Base-by-base conservation (phyloP, 2,329 filamentous ascomycete species). In the Mycogone perniciosa region DNA sequence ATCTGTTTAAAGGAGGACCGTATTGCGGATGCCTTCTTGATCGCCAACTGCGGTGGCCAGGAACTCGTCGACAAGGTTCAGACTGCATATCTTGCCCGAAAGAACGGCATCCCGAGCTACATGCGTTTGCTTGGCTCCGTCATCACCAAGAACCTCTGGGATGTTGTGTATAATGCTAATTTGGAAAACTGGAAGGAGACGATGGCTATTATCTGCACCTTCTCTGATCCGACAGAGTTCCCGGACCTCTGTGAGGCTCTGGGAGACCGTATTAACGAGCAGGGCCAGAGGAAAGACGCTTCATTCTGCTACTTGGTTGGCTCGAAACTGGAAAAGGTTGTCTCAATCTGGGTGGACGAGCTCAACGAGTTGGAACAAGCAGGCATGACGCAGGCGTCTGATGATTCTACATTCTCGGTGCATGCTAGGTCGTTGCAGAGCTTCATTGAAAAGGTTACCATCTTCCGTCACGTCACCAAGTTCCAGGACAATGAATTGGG, bases 371-470 rank as follows among this genome's bases (percentile, higher is more conserved):
- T 84, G 27, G 90, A 96, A 68, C 81, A 86, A 60, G 82, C 83
- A 41, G 84, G 82, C 9, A 74, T 95, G 55, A 79, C 89, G 60
- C 79, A 85, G 56, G 76, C 80, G 20, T 77, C 77, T 27, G 81
- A 81, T 33, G 88, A 90, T 61, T 92, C 88, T 26, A 86, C 83
- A 52, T 99, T 96, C 71, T 95, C 92, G 0, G 84, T 97, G 45
- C 93, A 97, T 62, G 90, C 92, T 50, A 84, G 84, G 55, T 86
- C 87, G 43, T 74, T 99, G 40, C 93, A 97, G 68, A 85, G 88
- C 58, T 92, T 99, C 64, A 95, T 99, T 56, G 93, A 99, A 72
- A 99, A 99, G 76, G 93, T 99, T 43, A 95, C 91, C 0, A 82
- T 99, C 48, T 99, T 99, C 83, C 86, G 93, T 49, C 82, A 93